phyloP scores from a whole-genome alignment of 805 yeast species.

The Maudiozyma saulgeensis region DNA sequence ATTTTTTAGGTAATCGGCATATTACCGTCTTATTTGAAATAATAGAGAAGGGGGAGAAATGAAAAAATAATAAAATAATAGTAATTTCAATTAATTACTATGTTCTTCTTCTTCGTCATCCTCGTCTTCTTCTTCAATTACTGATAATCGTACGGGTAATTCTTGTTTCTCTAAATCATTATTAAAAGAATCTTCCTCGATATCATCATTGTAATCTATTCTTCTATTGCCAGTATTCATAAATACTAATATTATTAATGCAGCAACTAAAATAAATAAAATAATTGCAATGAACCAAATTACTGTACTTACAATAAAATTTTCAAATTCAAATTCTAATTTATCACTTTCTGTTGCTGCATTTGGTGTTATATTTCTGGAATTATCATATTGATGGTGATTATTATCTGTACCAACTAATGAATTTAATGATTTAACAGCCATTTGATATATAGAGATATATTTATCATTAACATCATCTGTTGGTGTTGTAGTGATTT shows the following conservation, averaged over 20 bases:
- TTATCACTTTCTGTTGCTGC: background rate
- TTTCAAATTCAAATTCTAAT: slow-evolving; percentile 1
- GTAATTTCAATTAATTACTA: background rate
- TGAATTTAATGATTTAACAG: background rate
- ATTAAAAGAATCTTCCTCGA: background rate
- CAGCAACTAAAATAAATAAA: background rate
- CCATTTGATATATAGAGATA: background rate
- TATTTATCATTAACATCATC: background rate
- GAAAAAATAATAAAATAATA: too few relatives aligned
- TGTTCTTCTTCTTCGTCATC: background rate
- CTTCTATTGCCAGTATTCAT: background rate
- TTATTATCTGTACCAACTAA: background rate
- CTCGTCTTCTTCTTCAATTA: background rate
- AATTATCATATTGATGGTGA: background rate
- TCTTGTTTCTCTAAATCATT: slow-evolving; percentile 1
- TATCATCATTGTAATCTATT: background rate
- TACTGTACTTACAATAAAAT: background rate
- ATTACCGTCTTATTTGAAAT: too few relatives aligned
- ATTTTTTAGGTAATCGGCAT: background rate
- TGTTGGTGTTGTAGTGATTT: background rate
- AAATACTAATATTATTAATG: background rate
- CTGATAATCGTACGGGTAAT: background rate
- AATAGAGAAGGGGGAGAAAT: background rate
- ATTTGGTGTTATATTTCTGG: background rate
- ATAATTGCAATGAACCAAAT: slow-evolving; percentile 1